These are phyloP conservation scores for Fusarium albosuccineum DNA, from an alignment of 2,329 filamentous ascomycete genomes.

Conservation along the genomic window DNA sequence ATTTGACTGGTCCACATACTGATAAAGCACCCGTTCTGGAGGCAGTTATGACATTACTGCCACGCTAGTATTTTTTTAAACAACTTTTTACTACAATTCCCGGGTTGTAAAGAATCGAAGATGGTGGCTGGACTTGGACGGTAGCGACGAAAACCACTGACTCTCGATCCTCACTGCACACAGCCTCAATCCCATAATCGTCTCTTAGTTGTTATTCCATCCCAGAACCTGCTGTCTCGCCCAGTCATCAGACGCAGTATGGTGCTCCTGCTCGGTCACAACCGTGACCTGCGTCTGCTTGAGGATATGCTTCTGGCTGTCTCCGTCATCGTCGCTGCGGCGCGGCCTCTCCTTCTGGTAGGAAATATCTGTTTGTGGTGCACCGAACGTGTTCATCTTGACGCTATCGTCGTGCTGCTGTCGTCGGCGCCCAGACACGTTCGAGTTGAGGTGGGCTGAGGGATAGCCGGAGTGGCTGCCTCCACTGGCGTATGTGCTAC, in stretches of 20 bases:
- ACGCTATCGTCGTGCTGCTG: not conserved
- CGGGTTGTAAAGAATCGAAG: too few relatives aligned
- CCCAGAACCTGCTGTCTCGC: slow-evolving; percentile 10
- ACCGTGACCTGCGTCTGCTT: slow-evolving; percentile 38
- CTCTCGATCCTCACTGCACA: too few relatives aligned
- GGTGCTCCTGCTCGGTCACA: not conserved
- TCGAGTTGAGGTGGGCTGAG: slow-evolving; percentile 13
- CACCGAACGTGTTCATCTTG: slow-evolving; percentile 15
- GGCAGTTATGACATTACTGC: too few relatives aligned
- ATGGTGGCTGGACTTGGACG: too few relatives aligned
- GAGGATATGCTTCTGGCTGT: slow-evolving; percentile 42
- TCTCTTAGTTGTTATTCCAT: not conserved
- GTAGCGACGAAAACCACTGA: too few relatives aligned
- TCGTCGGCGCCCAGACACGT: not conserved
- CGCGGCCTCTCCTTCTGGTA: slow-evolving; percentile 11
- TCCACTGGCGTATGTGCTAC: slow-evolving; percentile 24
- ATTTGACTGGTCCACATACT: too few relatives aligned
- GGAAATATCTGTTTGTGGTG: not conserved
- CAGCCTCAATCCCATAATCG: too few relatives aligned
- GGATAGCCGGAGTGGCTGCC: slow-evolving; percentile 8
- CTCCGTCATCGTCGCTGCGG: slow-evolving; percentile 36
- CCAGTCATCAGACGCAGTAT: slow-evolving; percentile 17
- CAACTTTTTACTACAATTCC: too few relatives aligned
- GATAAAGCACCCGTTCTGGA: too few relatives aligned
- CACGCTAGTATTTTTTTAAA: too few relatives aligned